phyloP scores from a whole-genome alignment of 1,284 basidiomycete genomes.

The Rhodotorula sp. region DNA sequence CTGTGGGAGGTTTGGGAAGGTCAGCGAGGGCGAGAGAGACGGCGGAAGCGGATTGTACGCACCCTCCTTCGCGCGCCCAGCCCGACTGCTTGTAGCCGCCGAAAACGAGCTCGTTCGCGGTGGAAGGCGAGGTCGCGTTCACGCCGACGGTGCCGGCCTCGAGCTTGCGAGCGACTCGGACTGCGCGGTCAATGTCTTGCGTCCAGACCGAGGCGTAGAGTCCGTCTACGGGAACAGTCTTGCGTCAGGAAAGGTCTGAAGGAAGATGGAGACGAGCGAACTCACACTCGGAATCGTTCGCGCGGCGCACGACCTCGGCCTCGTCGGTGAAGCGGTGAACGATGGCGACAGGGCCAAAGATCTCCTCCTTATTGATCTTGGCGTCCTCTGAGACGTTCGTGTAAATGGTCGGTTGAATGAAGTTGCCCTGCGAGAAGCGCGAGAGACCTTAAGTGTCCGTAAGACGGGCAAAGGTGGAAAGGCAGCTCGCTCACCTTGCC shows the following conservation, averaged over 20 bases:
- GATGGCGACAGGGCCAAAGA: constrained; percentile 38
- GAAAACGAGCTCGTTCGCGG: constrained; percentile 2
- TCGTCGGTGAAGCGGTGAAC: constrained; percentile 33
- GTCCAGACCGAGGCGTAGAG: constrained; percentile 35
- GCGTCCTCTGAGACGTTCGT: constrained; percentile 25
- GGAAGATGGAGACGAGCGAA: neutral
- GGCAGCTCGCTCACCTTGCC: constrained; percentile 4
- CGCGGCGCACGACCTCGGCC: constrained; percentile 26
- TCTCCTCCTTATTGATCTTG: constrained; percentile 35
- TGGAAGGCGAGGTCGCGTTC: constrained; percentile 19
- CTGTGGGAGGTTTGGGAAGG: too few species aligned
- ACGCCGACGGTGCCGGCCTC: constrained; percentile 34
- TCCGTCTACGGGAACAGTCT: constrained; percentile 1
- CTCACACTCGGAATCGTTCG: constrained; percentile 37
- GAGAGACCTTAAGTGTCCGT: too few species aligned
- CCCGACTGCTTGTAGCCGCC: constrained; percentile 21
- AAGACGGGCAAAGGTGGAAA: neutral
- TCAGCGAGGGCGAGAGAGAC: too few species aligned
- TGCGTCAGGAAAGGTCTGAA: neutral
- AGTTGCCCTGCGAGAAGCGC: constrained; percentile 21
- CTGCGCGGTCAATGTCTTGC: constrained; percentile 31
- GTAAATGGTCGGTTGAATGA: constrained; percentile 39
- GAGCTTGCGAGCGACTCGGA: constrained; percentile 32
- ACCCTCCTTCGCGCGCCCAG: constrained; percentile 4
- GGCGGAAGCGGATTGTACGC: too few species aligned